Conservation (phyloP, 2,329 filamentous ascomycete genomes). For the Pyricularia grisea region DNA sequence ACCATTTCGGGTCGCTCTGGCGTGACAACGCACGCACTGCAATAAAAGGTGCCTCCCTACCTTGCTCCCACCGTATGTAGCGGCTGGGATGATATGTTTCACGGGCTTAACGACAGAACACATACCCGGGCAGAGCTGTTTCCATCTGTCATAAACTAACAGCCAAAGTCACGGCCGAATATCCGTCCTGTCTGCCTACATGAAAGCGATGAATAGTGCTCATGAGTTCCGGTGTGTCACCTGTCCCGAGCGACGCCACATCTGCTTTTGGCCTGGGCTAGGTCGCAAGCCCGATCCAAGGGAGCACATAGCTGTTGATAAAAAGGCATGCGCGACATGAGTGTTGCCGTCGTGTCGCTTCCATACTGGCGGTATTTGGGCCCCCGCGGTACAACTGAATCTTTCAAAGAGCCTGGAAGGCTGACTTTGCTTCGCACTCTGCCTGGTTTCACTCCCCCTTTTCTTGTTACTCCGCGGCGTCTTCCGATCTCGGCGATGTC, state of each 20-base stretch:
- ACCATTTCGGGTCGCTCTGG: not conserved
- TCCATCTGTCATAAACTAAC: not conserved
- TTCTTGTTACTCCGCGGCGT: not conserved
- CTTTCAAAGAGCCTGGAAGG: not conserved
- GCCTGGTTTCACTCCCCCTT: not conserved
- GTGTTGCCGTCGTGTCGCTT: not conserved
- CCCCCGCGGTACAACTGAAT: not conserved
- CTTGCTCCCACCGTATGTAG: not conserved
- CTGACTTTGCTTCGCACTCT: not conserved
- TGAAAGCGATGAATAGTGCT: not conserved
- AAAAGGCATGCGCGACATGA: not conserved
- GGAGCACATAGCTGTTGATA: not conserved
- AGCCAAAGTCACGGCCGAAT: not conserved
- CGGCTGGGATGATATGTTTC: not conserved
- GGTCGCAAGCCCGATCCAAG: not conserved
- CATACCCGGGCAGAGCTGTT: not conserved
- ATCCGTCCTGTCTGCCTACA: not conserved
- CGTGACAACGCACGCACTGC: not conserved
- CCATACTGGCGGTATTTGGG: not conserved
- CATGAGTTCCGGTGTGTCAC: not conserved
- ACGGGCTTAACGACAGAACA: not conserved
- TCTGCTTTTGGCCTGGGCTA: no score
- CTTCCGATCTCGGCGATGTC: not conserved
- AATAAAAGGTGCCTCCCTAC: not conserved
- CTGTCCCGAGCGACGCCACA: not conserved